phyloP scores from a whole-genome alignment of 139 green algal genomes.

The Chlorokybus atmophyticus region DNA sequence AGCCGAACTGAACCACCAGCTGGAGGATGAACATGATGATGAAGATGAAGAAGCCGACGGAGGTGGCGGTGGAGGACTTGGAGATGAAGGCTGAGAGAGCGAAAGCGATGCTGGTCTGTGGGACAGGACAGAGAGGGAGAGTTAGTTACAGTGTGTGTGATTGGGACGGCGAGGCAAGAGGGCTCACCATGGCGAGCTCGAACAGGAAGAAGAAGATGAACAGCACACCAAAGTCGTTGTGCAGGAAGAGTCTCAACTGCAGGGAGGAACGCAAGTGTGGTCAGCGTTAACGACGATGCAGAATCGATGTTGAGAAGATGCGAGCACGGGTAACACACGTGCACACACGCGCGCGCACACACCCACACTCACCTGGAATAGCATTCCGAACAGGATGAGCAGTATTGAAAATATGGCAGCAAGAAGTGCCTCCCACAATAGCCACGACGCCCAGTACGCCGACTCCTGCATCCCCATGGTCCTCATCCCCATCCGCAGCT shows the following conservation, averaged over 20 bases:
- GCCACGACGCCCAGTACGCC: slow-evolving; percentile 77
- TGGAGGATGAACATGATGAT: slow-evolving; percentile 66
- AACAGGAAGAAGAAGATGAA: slow-evolving; percentile 90
- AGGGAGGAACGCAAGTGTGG: no score
- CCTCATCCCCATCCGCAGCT: slow-evolving; percentile 51
- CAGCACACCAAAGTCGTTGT: slow-evolving; percentile 71
- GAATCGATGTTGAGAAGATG: no score
- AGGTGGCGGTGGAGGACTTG: slow-evolving; percentile 44
- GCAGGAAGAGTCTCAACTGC: slow-evolving; percentile 71
- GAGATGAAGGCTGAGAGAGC: slow-evolving; percentile 54
- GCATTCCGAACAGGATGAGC: slow-evolving; percentile 62
- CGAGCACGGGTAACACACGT: background rate
- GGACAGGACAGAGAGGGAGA: background rate
- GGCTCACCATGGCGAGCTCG: slow-evolving; percentile 24
- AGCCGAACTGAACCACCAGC: slow-evolving; percentile 36
- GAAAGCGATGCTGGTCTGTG: slow-evolving; percentile 41
- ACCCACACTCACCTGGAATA: slow-evolving; percentile 42
- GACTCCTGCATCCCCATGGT: slow-evolving; percentile 79
- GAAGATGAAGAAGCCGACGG: slow-evolving; percentile 83
- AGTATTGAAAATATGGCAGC: slow-evolving; percentile 36
- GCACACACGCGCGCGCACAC: no score
- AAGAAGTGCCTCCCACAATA: slow-evolving; percentile 32
- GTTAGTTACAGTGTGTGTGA: background rate
- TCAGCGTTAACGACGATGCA: no score
- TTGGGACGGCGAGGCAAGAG: background rate